These are phyloP conservation scores for Monosporascus sp. DNA, from an alignment of 2,329 filamentous ascomycete genomes.

Conservation along the genomic window DNA sequence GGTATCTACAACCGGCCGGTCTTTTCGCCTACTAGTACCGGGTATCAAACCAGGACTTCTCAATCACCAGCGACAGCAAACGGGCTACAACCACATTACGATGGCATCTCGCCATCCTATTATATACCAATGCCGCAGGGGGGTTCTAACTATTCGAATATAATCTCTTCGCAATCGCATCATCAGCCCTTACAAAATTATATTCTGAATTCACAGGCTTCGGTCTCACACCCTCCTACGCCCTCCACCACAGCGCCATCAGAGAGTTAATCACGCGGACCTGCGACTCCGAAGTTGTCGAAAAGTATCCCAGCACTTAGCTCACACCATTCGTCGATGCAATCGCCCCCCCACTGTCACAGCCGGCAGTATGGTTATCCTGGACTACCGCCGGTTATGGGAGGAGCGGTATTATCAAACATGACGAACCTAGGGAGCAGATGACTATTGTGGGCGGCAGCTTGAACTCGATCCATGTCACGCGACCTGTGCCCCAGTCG, in stretches of 20 bases:
- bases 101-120: constrained; percentile 61
- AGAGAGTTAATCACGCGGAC: constrained; percentile 52
- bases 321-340: constrained; percentile 43
- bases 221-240: constrained; percentile 41
- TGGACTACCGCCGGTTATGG: constrained; percentile 52
- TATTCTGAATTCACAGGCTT: constrained; percentile 46
- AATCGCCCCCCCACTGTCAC: constrained; percentile 49
- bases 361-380: constrained; percentile 36
- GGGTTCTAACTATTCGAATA: constrained; percentile 29
- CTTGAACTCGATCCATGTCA: constrained; percentile 55
- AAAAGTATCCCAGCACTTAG: constrained; percentile 32
- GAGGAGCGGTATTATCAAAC: constrained; percentile 70
- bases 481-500: too few relatives aligned
- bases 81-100: constrained; percentile 63
- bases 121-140: constrained; percentile 54
- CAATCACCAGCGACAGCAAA: constrained; percentile 56
- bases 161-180: constrained; percentile 27
- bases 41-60: constrained; percentile 46
- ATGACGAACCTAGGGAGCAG: constrained; percentile 68
- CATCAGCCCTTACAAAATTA: constrained; percentile 22
- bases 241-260: constrained; percentile 53
- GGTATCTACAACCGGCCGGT: constrained; percentile 39
- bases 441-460: constrained; percentile 61
- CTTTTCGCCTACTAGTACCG: constrained; percentile 28
- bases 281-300: constrained; percentile 47